Evolutionary conservation across 2,329 filamentous ascomycete species (phyloP).

Genomic region (Sclerotinia nivalis): DNA sequence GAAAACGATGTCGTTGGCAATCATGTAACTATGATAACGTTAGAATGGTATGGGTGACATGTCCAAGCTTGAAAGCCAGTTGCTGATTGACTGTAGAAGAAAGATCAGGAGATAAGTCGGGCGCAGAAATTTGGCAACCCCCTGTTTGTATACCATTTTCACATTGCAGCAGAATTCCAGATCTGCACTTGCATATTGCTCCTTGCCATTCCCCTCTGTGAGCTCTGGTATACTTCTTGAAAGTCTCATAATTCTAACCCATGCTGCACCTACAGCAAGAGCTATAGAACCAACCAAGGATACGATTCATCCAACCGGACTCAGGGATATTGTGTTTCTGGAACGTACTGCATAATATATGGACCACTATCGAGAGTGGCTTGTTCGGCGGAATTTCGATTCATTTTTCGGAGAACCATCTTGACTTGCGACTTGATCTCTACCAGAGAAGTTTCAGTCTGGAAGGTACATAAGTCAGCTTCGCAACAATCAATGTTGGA

Average conservation of each 20-base stretch:
- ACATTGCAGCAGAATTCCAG: background rate
- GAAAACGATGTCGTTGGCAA: constrained; percentile 82
- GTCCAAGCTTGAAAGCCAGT: background rate
- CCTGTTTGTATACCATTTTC: background rate
- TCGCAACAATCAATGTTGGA: constrained; percentile 8
- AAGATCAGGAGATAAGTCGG: too few species aligned
- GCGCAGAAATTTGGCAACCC: background rate
- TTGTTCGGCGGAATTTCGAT: constrained; percentile 84
- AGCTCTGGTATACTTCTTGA: background rate
- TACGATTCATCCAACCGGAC: background rate
- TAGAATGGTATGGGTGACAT: constrained; percentile 4
- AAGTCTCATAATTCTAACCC: background rate
- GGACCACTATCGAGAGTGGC: constrained; percentile 84
- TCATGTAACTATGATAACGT: constrained; percentile 66
- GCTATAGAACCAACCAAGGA: constrained; percentile 1
- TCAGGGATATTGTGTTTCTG: background rate
- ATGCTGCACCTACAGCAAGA: background rate
- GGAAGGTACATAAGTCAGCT: constrained; percentile 26
- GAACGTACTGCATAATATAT: constrained; percentile 82
- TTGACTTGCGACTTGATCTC: constrained; percentile 92
- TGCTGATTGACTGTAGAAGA: background rate
- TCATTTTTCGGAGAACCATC: constrained; percentile 84
- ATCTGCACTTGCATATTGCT: background rate
- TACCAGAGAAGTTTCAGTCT: constrained; percentile 72
- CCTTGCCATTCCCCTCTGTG: background rate